Base-by-base conservation (phyloP, 495 filamentous ascomycete species). In the Halenospora varia region DNA sequence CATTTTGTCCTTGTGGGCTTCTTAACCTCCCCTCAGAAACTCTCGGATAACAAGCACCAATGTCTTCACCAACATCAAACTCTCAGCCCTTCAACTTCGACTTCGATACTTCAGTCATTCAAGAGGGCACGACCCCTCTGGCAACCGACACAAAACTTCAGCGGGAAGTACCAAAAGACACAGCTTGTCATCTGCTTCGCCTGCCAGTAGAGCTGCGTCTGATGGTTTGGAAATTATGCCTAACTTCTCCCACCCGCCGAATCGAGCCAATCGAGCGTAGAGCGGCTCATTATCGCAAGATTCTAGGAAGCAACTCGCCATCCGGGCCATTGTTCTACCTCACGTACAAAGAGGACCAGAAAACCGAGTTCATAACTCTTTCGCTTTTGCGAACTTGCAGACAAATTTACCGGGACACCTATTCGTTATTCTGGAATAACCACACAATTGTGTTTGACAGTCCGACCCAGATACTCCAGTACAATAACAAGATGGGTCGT, bases 281-380 rank as follows among this genome's bases (percentile, higher is more conserved):
- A 19, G 20, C 18, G 3, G 55, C 55, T n/a, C 51, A 40, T 39
- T 29, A 52, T 39, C 15, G 19, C 9, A 2, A 49, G 15, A 44
- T 2, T 13, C 29, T 35, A 25, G 19, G 23, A n/a, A 58, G 55
- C 29, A 29, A 17, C 26, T 51, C 55, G 19, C 29, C 29, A 4
- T 51, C 55, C 25, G 55, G 48, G 10, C 55, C 55, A 35, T 39
- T 44, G 13, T 52, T 44, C 55, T 58, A 55, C 35, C 54, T 55
- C 11, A 18, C n/a, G 8, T 22, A 51, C 40, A 6, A 26, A 11
- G 24, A 52, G 4, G 39, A 39, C 24, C 18, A 53, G 6, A 25
- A 18, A 11, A 11, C 29, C 15, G 13, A 10, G 6, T 19, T 19
- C 23, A 10, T 4, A 20, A 45, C 48, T 11, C 41, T 47, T n/a